Evolutionary conservation across 2,329 filamentous ascomycete genomes (phyloP), one percentile per base, ranked within the genome.

Genomic region (Aspergillus tamarii): DNA sequence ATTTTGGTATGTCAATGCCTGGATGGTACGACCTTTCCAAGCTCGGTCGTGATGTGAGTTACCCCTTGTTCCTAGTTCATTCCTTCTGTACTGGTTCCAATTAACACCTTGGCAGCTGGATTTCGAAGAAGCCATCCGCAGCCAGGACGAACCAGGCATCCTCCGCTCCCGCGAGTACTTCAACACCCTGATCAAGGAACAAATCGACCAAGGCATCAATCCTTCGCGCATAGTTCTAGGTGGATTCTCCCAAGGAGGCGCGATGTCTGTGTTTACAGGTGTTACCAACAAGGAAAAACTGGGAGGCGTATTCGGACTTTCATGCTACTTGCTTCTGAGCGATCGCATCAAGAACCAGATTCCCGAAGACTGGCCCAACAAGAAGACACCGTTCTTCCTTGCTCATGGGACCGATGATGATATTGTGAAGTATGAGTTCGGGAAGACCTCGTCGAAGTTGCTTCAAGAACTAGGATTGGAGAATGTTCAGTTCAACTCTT

Each of bases 291-390:
- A 85, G 53, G 84, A 87, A 70, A 93, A 92, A 79, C 83, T 98
- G 19, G 94, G 88, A n/a, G 94, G 94, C 66, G 91, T 98, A 67
- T 89, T 97, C 66, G 93, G 90, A 9, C 80, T 98, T 66, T 95
- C 91, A 14, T 90, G 88, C 71, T 98, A 96, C 79, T 80, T 97
- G 69, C 84, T 93, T 23, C 82, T 97, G 54, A 84, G 87, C 67
- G 81, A 85, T 66, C 90, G 89, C 74, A 77, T 92, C 68, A 83
- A 85, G 73, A 84, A 84, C 10, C 81, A 87, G 67, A 76, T 87
- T 19, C 82, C 85, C 2, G 82, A 84, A 48, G 76, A 80, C 30
- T 85, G 81, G 69, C 82, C 85, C 61, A 93, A 93, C 77, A 87
- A 89, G 77, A 83, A 90, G 46, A 97, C 93, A 1, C 91, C 91